Evolutionary conservation across 352 stramenopile species (phyloP), one percentile per base, ranked within the genome.

Genomic region (Paralagenidium karlingii): DNA sequence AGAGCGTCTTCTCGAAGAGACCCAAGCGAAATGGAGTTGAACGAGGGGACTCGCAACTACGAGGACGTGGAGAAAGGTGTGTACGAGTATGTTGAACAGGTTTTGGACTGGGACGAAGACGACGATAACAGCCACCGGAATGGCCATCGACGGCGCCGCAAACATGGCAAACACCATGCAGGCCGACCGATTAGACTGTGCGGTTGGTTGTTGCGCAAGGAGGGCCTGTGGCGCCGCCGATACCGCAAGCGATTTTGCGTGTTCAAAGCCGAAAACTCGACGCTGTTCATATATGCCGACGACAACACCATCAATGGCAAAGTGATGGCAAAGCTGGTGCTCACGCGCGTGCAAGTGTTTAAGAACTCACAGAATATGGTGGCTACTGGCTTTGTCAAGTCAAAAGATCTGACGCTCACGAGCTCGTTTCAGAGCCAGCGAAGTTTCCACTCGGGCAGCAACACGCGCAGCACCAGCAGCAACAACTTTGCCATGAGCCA

Each of bases 21-120:
- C n/a, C n/a, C n/a, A n/a, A n/a, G n/a, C n/a, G n/a, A n/a, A n/a
- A n/a, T n/a, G n/a, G n/a, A n/a, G n/a, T n/a, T 56, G 25, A 54
- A 54, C 15, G 52, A 67, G 34, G 40, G 44, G n/a, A 47, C 45
- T 7, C 56, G 68, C 21, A 71, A 51, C 42, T 59, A 78, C 26
- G 59, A 62, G 3, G 65, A 82, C 44, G 52, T 42, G 22, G 55
- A 62, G 40, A 45, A 77, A 27, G 65, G 65, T 25, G 46, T 79
- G 9, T 75, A 77, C 55, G 62, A 79, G 55, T 82, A 82, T 34
- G 20, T 82, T 21, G 68, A 73, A 29, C 62, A 79, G 43, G n/a
- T n/a, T n/a, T n/a, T n/a, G n/a, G n/a, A n/a, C n/a, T n/a, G n/a
- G n/a, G n/a, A n/a, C n/a, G n/a, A n/a, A n/a, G n/a, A n/a, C n/a